Evolutionary conservation across 176 grass and related monocot species (phyloP).

Genomic region (Avena insularis): DNA sequence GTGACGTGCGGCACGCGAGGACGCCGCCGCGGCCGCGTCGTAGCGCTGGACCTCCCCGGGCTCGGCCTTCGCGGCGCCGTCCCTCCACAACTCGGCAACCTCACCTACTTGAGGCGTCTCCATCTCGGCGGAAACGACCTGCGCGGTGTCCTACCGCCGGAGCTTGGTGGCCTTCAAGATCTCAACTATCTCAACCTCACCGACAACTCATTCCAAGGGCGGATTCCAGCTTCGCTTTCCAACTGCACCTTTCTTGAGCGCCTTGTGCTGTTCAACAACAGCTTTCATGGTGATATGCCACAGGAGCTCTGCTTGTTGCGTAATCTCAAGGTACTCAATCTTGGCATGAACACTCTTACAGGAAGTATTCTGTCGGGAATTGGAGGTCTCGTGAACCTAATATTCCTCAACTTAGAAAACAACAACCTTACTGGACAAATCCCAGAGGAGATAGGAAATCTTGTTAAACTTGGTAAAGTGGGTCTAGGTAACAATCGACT

Average conservation of each 20-base stretch:
- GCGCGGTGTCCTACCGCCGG: background rate
- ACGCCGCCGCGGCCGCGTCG: slow-evolving; percentile 2
- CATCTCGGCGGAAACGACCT: background rate
- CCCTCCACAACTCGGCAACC: background rate
- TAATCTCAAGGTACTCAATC: background rate
- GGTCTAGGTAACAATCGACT: background rate
- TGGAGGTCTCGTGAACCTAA: background rate
- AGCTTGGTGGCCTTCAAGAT: background rate
- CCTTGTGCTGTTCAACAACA: background rate
- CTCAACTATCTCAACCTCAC: background rate
- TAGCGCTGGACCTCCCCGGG: background rate
- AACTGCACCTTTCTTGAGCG: background rate
- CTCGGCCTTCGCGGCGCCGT: background rate
- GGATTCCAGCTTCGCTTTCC: background rate
- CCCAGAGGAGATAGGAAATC: background rate
- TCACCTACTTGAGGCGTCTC: background rate
- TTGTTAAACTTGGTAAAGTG: background rate
- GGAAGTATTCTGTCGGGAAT: background rate
- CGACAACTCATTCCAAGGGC: background rate
- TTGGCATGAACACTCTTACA: background rate
- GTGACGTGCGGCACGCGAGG: background rate
- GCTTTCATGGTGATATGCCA: background rate
- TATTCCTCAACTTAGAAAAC: rapidly evolving
- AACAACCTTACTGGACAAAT: slow-evolving; percentile 34
- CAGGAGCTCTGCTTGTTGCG: background rate